A percentile compares a stretch with the other conserved stretches of the same genome.
These are phyloP conservation scores for Aureobasidium musti DNA, from an alignment of 2,329 filamentous ascomycete species.

Conservation along the genomic window DNA sequence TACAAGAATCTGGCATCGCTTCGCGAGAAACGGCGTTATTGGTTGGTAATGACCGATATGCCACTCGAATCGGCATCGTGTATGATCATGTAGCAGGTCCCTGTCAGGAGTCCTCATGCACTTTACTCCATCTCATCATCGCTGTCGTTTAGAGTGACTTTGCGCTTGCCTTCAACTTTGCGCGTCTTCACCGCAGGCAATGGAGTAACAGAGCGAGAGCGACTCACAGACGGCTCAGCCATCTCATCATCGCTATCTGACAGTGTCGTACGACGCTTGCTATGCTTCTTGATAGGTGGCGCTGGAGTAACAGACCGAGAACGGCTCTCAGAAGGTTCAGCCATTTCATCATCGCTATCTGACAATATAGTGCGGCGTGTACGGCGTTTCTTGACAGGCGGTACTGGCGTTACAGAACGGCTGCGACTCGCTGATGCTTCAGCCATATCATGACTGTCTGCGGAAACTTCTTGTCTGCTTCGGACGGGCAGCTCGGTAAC, in stretches of 20 bases:
- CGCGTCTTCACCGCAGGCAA: background rate
- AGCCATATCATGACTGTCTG: background rate
- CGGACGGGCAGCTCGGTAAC: background rate
- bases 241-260: conserved; percentile 9
- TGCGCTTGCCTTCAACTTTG: background rate
- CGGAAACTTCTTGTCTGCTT: background rate
- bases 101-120: background rate
- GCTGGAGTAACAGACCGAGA: background rate
- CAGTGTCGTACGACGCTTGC: background rate
- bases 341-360: conserved; percentile 9
- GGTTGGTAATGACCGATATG: no score
- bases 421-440: background rate
- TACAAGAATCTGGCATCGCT: no score
- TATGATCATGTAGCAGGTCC: no score
- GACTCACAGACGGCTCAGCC: background rate
- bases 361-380: background rate
- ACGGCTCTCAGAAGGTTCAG: background rate
- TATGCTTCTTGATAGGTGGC: background rate
- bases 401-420: background rate
- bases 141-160: background rate
- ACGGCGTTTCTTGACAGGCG: background rate
- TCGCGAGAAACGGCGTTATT: no score
- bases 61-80: no score
- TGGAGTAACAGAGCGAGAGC: background rate
- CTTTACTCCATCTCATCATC: conserved; percentile 5